Percentiles rank a stretch among this genome's conserved stretches.
Evolutionary conservation across 805 yeast genomes (phyloP).

Genomic region (Tetrapisispora namnaoensis): DNA sequence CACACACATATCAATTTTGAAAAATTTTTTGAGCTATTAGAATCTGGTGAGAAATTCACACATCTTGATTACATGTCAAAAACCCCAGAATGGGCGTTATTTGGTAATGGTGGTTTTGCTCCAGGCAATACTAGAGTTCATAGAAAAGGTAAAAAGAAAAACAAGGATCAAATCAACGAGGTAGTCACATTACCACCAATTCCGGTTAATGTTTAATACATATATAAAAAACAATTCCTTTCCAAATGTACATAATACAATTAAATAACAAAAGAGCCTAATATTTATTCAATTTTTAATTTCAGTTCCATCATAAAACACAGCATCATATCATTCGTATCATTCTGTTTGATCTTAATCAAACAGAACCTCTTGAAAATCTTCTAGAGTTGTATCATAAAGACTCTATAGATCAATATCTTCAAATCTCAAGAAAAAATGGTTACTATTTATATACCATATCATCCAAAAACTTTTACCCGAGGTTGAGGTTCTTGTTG

Average conservation of each 20-base stretch:
- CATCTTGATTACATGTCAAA: constrained; percentile 72
- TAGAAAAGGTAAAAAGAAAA: constrained; percentile 39
- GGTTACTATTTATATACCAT: too few relatives aligned
- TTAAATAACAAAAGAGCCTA: not conserved
- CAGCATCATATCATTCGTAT: not conserved
- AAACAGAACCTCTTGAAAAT: too few relatives aligned
- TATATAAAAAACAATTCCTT: not conserved
- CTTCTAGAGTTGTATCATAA: too few relatives aligned
- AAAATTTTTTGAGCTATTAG: constrained; percentile 60
- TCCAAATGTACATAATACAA: not conserved
- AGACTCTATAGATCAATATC: too few relatives aligned
- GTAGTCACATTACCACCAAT: constrained; percentile 1
- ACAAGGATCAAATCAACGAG: not conserved
- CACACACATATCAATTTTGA: constrained; percentile 81
- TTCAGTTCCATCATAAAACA: not conserved
- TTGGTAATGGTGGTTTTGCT: constrained; percentile 88
- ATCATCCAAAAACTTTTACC: too few relatives aligned
- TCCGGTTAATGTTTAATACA: not conserved
- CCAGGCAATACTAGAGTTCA: constrained; percentile 70
- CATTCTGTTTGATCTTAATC: not conserved
- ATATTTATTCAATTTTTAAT: not conserved
- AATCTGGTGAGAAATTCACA: constrained; percentile 52
- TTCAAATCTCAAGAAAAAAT: too few relatives aligned
- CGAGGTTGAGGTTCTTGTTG: too few relatives aligned
- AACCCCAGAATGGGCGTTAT: constrained; percentile 87